Evolutionary conservation across 2,329 filamentous ascomycete genomes (phyloP).

Genomic region (Davidsoniella neocaledoniae): DNA sequence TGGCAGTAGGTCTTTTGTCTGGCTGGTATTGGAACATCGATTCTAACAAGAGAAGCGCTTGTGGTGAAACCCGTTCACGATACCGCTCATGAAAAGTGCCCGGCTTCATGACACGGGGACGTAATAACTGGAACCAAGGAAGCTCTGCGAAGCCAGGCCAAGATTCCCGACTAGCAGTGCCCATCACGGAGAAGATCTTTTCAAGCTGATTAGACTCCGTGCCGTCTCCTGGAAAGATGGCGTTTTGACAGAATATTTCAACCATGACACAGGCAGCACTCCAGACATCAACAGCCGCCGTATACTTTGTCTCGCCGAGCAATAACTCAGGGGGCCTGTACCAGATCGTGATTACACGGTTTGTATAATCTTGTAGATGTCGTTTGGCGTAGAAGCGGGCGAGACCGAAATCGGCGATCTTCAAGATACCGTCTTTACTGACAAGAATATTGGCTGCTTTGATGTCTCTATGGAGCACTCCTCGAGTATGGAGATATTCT

Average conservation of each 20-base stretch:
- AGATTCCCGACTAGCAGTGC: slow-evolving; percentile 66
- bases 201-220: slow-evolving; percentile 93
- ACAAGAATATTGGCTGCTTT: slow-evolving; percentile 96
- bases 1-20: slow-evolving; percentile 61
- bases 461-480: slow-evolving; percentile 94
- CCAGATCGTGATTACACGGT: slow-evolving; percentile 98
- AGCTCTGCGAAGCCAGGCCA: slow-evolving; percentile 89
- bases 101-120: slow-evolving; percentile 55
- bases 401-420: slow-evolving; percentile 89
- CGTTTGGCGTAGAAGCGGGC: slow-evolving; percentile 93
- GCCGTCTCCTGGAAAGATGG: slow-evolving; percentile 89
- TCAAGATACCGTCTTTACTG: slow-evolving; percentile 73
- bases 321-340: slow-evolving; percentile 84
- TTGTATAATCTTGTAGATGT: slow-evolving; percentile 85
- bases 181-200: slow-evolving; percentile 86
- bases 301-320: slow-evolving; percentile 79
- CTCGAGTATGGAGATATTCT: slow-evolving; percentile 79
- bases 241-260: slow-evolving; percentile 85
- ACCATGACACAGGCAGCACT: slow-evolving; percentile 92
- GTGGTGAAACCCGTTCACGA: slow-evolving; percentile 55
- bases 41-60: slow-evolving; percentile 66
- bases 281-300: slow-evolving; percentile 86
- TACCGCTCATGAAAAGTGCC: slow-evolving; percentile 75
- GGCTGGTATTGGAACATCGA: slow-evolving; percentile 88
- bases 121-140: slow-evolving; percentile 89